Base-by-base conservation (phyloP, 495 filamentous ascomycete species). In the Aspergillus homomorphus region DNA sequence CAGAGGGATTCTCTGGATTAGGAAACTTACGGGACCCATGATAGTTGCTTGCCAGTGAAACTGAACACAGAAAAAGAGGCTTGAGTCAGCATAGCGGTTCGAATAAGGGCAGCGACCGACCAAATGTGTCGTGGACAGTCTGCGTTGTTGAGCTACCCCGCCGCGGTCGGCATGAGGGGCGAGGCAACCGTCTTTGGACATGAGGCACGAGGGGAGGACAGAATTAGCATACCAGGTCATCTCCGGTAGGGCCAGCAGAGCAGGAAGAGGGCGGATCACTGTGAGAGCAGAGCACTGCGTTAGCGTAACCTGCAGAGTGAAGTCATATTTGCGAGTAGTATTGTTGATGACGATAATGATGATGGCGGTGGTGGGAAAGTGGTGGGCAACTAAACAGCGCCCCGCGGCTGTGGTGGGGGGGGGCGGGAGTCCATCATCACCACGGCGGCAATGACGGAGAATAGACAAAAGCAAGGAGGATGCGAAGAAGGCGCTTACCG, bases 21-120 rank as follows among this genome's bases (percentile, higher is more conserved):
- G 42, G 46, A 24, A 21, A 87, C 92, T 85, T 87, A 96, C 93
- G 72, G 94, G 94, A 78, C 94, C 94, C 94, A 98, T 98, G 72
- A 98, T 98, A 19, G 94, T 98, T 58, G 94, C 94, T 85, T 98
- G 94, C 94, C 94, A 98, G 86, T 98, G 94, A 71, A 98, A 98
- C 94, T 98, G 70, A 66, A 10, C 23, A 51, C 9, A 18, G 24
- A 10, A 44, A 42, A 53, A 57, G 53, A 42, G 54, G 5, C 28
- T 54, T 38, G 2, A 14, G 64, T 75, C 57, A 69, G 69, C 66
- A 45, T n/a, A 42, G 21, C 5, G 12, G 45, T 23, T 43, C 45
- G 19, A 14, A 41, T 1, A 38, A 52, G 18, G 18, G 48, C 24
- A 23, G 26, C 26, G 42, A 14, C 16, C 22, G 48, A 28, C n/a